A percentile compares a stretch with the other conserved stretches of the same genome.
phyloP scores from a whole-genome alignment of 495 filamentous ascomycete genomes.

The Penicillium soppii region DNA sequence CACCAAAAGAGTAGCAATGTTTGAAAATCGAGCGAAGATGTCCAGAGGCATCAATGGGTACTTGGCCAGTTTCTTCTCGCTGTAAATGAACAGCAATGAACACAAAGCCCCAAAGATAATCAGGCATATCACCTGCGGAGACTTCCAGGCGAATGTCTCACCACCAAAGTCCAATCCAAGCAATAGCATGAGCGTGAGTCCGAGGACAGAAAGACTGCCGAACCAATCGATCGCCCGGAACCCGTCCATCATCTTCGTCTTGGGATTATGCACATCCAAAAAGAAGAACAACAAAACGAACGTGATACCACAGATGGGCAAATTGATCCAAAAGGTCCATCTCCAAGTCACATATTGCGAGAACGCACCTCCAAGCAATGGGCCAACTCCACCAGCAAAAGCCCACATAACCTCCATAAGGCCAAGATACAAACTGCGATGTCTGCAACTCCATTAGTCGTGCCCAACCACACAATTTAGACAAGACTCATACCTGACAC shows the following conservation, averaged over 20 bases:
- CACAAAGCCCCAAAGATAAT: slow-evolving; percentile 69
- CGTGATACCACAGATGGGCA: slow-evolving; percentile 57
- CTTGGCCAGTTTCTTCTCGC: slow-evolving; percentile 69
- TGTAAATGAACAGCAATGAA: slow-evolving; percentile 62
- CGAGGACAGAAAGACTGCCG: slow-evolving; percentile 67
- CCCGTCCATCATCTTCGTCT: slow-evolving; percentile 57
- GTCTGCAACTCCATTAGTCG: slow-evolving; percentile 19
- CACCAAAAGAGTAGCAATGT: slow-evolving; percentile 56
- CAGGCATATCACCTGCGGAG: slow-evolving; percentile 71
- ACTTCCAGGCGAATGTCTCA: slow-evolving; percentile 68
- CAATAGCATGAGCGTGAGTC: slow-evolving; percentile 72
- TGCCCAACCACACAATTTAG: background rate
- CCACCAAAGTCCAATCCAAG: slow-evolving; percentile 78
- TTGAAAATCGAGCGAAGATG: slow-evolving; percentile 59
- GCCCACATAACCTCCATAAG: slow-evolving; percentile 58
- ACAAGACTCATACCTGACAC: slow-evolving; percentile 48
- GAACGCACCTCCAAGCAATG: slow-evolving; percentile 68
- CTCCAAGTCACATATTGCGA: slow-evolving; percentile 62
- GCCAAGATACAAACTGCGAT: slow-evolving; percentile 53
- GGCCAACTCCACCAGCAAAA: slow-evolving; percentile 59
- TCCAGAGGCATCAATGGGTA: slow-evolving; percentile 75
- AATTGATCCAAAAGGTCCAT: slow-evolving; percentile 73
- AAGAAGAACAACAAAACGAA: slow-evolving; percentile 58
- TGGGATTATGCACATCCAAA: slow-evolving; percentile 60
- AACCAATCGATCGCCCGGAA: slow-evolving; percentile 77